Evolutionary conservation across 768 basidiomycete species (phyloP).

Genomic region (Lentinula aciculospora): DNA sequence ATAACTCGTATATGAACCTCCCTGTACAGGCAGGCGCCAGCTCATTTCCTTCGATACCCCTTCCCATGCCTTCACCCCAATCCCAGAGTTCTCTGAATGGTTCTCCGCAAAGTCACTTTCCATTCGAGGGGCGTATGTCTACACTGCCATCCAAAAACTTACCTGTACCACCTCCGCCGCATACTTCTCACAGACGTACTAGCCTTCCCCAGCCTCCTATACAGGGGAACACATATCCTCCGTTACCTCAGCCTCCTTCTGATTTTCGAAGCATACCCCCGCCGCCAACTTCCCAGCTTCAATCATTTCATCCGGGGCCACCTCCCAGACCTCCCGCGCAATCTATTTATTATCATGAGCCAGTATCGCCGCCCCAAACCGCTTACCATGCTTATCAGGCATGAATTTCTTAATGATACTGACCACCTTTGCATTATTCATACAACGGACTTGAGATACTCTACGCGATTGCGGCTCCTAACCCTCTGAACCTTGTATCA

Average conservation of each 20-base stretch:
- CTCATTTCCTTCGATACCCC: neutral
- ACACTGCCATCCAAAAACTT: neutral
- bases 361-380: constrained; percentile 7
- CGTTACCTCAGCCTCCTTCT: constrained; percentile 9
- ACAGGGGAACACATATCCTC: neutral
- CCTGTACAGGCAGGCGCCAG: neutral
- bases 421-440: neutral
- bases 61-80: constrained; percentile 12
- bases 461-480: too few relatives aligned
- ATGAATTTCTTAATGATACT: neutral
- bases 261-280: constrained; percentile 1
- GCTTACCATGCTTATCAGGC: constrained; percentile 1
- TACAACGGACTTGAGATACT: neutral
- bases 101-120: constrained; percentile 15
- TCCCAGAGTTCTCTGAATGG: constrained; percentile 9
- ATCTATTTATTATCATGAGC: constrained; percentile 12
- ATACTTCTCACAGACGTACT: neutral
- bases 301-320: constrained; percentile 14
- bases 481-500: too few relatives aligned
- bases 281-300: constrained; percentile 4
- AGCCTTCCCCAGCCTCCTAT: constrained; percentile 11
- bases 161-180: constrained; percentile 2
- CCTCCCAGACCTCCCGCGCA: constrained; percentile 21
- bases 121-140: constrained; percentile 8
- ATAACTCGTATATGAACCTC: neutral